Conservation (phyloP, 139 green algal genomes). For the Volvox reticuliferus region DNA sequence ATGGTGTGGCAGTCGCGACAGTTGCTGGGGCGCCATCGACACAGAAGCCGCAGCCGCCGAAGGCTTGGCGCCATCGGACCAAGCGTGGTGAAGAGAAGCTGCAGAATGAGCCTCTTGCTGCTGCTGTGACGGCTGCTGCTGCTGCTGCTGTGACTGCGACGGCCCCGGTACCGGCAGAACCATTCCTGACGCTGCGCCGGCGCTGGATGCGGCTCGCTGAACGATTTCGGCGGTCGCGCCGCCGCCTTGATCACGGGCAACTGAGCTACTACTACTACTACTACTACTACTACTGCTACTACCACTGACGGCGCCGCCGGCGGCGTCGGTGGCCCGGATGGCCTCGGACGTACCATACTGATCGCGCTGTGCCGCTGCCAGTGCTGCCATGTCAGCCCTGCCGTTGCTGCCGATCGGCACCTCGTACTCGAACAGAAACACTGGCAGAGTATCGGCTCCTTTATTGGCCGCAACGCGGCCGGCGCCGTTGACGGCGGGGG, state of each 20-base stretch:
- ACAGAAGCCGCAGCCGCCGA: not conserved
- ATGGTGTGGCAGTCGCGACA: not conserved
- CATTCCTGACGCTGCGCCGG: not conserved
- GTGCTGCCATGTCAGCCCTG: not conserved
- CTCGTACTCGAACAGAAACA: conserved; percentile 62
- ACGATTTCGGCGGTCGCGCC: too few species aligned
- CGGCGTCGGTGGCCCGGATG: not conserved
- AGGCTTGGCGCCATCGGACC: not conserved
- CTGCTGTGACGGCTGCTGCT: not conserved
- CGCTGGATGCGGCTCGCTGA: not conserved
- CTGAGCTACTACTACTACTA: too few species aligned
- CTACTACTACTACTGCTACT: too few species aligned
- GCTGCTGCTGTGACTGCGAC: not conserved
- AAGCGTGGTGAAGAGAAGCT: conserved; percentile 1
- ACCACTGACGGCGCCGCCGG: not conserved
- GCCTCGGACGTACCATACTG: not conserved
- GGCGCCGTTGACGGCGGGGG: not conserved
- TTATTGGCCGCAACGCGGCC: not conserved
- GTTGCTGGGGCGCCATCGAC: not conserved
- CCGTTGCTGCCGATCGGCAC: not conserved
- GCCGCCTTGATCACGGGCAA: not conserved
- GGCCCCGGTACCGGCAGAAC: not conserved
- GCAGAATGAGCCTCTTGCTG: not conserved
- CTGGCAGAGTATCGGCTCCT: conserved; percentile 29
- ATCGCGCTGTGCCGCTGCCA: not conserved